A percentile compares a stretch with the other conserved stretches of the same genome.
phyloP scores from a whole-genome alignment of 23 red algal genomes.

The Gracilaria gracilis region DNA sequence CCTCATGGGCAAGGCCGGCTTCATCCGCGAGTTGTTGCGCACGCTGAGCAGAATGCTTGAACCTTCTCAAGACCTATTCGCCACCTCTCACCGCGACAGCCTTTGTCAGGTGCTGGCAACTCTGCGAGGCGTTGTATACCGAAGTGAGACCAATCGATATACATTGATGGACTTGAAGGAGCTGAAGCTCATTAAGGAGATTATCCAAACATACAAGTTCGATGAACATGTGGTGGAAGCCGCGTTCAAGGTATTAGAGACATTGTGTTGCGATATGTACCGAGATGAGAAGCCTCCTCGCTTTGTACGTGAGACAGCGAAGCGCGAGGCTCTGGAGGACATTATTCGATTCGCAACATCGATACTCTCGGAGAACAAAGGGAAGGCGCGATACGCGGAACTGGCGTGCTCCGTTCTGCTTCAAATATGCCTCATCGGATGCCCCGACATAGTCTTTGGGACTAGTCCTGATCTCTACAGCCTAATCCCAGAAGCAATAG shows the following conservation, averaged over 20 bases:
- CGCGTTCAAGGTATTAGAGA: conserved; percentile 3
- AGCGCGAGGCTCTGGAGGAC: conserved; percentile 9
- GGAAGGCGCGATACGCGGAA: not conserved
- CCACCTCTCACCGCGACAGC: not conserved
- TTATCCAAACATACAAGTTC: conserved; percentile 10
- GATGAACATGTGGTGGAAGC: conserved; percentile 11
- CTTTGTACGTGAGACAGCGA: not conserved
- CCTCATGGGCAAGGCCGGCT: conserved; percentile 19
- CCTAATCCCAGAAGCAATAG: conserved; percentile 10
- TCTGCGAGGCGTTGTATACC: not conserved
- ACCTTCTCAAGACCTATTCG: not conserved
- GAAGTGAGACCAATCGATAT: conserved; percentile 17
- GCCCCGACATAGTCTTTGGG: not conserved
- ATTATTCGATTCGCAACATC: conserved; percentile 13
- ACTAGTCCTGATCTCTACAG: conserved; percentile 15
- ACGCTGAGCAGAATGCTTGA: conserved; percentile 14
- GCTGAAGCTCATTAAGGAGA: conserved; percentile 1
- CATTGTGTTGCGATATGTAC: not conserved
- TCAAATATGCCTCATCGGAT: conserved; percentile 5
- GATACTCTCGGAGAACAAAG: conserved; percentile 14
- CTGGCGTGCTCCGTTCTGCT: conserved; percentile 12
- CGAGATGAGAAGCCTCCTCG: not conserved
- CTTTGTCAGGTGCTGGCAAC: not conserved
- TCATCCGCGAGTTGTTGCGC: conserved; percentile 8
- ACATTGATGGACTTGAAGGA: conserved; percentile 4